Evolutionary conservation across 2,329 filamentous ascomycete genomes (phyloP), one percentile per base, ranked within the genome.

Genomic region (Herpotrichia juniperi): DNA sequence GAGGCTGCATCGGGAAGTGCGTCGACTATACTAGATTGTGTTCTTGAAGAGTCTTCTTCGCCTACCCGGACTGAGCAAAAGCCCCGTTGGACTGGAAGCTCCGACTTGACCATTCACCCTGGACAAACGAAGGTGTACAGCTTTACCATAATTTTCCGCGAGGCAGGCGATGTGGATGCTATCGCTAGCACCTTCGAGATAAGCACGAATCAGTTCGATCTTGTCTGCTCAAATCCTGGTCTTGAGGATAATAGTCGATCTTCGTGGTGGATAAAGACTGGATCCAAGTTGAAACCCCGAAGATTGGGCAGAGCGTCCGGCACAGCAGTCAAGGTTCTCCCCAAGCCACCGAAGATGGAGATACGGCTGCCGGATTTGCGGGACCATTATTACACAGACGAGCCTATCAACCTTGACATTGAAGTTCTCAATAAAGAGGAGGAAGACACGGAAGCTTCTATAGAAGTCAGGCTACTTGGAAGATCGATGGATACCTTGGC

Each of bases 271-370:
- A 66, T 67, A 8, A 55, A 56, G 37, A 59, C 62, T n/a, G 51
- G 57, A 7, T 43, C 53, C 12, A 59, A 55, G 11, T 50, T 68
- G 37, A 72, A 63, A 34, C 50, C 66, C 30, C 63, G 68, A 30
- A 67, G 64, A 35, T 39, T 74, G 17, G 68, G 65, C 37, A 61
- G 66, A 24, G 58, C 64, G 1, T 63, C 62, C 50, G 78, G 79
- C 1, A 77, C 83, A 28, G 76, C 78, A 1, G 83, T 96, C 50
- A 87, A 85, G 50, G 86, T 99, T 21, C 81, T 92, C 48, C 93
- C 94, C 1, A 90, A 96, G 59, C 94, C 93, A 24, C 94, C 94
- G 0, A 97, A 97, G 74, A 86, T 99, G 78, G 87, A 91, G 61
- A 84, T 99, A 40, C 82, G 78, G 22, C 76, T 91, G 9, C 78